Conservation (phyloP, 768 basidiomycete species). For the Podaxis carcinomalis region DNA sequence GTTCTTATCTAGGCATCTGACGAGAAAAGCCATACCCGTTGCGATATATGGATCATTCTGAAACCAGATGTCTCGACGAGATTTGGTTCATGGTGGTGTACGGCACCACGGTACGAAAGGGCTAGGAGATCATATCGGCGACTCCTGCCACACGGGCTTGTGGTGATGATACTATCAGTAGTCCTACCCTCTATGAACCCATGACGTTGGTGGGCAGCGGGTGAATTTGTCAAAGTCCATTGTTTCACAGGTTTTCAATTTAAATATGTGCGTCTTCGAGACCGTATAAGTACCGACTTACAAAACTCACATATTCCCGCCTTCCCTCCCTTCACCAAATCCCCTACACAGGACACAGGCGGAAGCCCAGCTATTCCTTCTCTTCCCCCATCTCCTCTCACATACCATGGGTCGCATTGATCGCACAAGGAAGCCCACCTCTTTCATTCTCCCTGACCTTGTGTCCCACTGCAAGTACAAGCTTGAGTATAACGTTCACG, state of each 20-base stretch:
- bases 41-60: constrained; percentile 2
- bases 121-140: constrained; percentile 2
- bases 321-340: background rate
- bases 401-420: background rate
- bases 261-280: background rate
- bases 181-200: background rate
- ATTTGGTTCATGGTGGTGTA: background rate
- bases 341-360: background rate
- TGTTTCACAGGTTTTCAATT: background rate
- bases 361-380: background rate
- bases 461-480: constrained; percentile 47
- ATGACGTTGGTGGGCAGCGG: constrained; percentile 3
- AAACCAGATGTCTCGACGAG: background rate
- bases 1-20: background rate
- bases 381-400: background rate
- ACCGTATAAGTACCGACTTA: constrained; percentile 5
- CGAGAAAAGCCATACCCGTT: background rate
- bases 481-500: constrained; percentile 38
- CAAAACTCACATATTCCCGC: background rate
- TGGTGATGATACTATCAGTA: background rate
- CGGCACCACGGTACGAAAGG: background rate
- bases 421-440: constrained; percentile 19
- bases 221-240: background rate
- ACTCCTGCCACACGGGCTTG: constrained; percentile 1
- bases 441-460: constrained; percentile 53